phyloP scores from a whole-genome alignment of 345 rosid species.

The Lumnitzera littorea region DNA sequence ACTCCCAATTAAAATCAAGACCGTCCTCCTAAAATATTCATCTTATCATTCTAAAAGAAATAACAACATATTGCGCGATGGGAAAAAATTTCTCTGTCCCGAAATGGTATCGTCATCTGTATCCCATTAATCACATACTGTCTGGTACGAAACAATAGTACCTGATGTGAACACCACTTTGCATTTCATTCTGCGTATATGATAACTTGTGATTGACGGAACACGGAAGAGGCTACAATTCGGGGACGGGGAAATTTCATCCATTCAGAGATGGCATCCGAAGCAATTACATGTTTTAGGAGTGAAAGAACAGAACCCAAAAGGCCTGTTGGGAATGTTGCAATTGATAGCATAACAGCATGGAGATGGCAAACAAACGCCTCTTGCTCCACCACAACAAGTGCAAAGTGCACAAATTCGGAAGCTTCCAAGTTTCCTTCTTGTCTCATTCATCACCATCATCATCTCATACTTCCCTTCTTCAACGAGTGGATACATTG shows the following conservation, averaged over 20 bases:
- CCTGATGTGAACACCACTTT: no score
- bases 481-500: slow-evolving; percentile 16
- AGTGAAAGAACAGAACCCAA: slow-evolving; percentile 94
- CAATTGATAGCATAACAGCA: slow-evolving; percentile 97
- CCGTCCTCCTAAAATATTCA: not conserved
- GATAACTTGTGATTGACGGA: not conserved
- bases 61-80: not conserved
- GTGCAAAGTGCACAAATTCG: slow-evolving; percentile 92
- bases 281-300: slow-evolving; percentile 95
- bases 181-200: no score
- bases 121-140: no score
- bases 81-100: no score
- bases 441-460: slow-evolving; percentile 64
- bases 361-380: slow-evolving; percentile 77
- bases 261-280: slow-evolving; percentile 66
- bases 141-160: no score
- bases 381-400: slow-evolving; percentile 87
- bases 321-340: slow-evolving; percentile 95
- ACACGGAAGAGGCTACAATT: not conserved
- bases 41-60: not conserved
- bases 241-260: not conserved
- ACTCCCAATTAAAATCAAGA: slow-evolving; percentile 17
- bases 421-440: slow-evolving; percentile 76
- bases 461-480: slow-evolving; percentile 40
- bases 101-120: no score